These are phyloP conservation scores for Syzygium syzygioides DNA, from an alignment of 441 rosid species.

Conservation along the genomic window DNA sequence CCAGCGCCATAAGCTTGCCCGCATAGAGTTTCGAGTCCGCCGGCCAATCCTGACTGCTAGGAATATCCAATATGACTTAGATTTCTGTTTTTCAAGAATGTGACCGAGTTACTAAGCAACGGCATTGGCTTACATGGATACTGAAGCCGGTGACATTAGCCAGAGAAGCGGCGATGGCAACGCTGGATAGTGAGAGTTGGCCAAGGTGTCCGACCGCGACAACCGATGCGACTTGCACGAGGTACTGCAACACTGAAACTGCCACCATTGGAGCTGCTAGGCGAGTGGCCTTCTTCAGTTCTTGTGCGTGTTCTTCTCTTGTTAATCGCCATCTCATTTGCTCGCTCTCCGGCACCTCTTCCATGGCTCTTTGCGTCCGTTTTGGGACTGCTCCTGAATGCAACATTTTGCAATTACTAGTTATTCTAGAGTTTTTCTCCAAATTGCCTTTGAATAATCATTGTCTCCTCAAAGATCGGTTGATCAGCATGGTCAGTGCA, in stretches of 20 bases:
- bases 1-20: conserved; percentile 70
- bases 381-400: background rate
- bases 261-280: conserved; percentile 44
- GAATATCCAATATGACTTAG: background rate
- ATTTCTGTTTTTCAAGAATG: background rate
- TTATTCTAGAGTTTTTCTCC: background rate
- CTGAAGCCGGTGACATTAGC: conserved; percentile 49
- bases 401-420: background rate
- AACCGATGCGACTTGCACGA: conserved; percentile 31
- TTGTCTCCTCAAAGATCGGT: background rate
- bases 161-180: conserved; percentile 38
- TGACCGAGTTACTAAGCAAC: background rate
- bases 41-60: conserved; percentile 46
- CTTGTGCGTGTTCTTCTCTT: conserved; percentile 9
- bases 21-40: conserved; percentile 56
- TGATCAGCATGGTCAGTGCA: background rate
- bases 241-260: conserved; percentile 20
- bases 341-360: background rate
- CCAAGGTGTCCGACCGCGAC: conserved; percentile 42
- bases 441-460: background rate
- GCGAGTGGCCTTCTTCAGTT: conserved; percentile 26
- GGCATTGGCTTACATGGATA: conserved; percentile 25
- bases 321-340: conserved; percentile 11
- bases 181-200: conserved; percentile 32
- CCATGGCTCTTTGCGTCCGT: background rate